phyloP scores from a whole-genome alignment of 805 yeast genomes.

The Lachancea kluyveri region DNA sequence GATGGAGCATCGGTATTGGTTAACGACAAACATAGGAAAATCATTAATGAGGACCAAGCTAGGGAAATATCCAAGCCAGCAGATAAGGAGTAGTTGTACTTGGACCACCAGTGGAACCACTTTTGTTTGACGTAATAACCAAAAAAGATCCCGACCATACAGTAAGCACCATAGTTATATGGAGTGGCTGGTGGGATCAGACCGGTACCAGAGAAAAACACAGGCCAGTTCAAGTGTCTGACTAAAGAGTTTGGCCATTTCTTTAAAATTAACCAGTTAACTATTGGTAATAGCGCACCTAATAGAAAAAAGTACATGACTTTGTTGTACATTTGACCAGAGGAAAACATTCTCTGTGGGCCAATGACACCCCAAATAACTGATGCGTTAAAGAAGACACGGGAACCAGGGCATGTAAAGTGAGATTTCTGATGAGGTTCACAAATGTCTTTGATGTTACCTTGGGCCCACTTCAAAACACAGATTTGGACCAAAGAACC shows the following conservation, averaged over 20 bases:
- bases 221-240: slow-evolving; percentile 53
- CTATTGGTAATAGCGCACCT: slow-evolving; percentile 43
- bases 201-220: slow-evolving; percentile 47
- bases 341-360: slow-evolving; percentile 47
- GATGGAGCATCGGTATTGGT: slow-evolving; percentile 32
- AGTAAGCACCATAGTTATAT: slow-evolving; percentile 51
- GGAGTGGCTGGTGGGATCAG: slow-evolving; percentile 64
- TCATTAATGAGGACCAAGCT: slow-evolving; percentile 52
- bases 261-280: slow-evolving; percentile 33
- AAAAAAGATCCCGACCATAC: slow-evolving; percentile 47
- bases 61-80: slow-evolving; percentile 63
- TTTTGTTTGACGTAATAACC: slow-evolving; percentile 49
- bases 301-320: slow-evolving; percentile 53
- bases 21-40: slow-evolving; percentile 45
- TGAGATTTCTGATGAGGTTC: slow-evolving; percentile 33
- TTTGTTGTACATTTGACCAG: slow-evolving; percentile 43
- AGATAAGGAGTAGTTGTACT: slow-evolving; percentile 59
- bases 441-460: slow-evolving; percentile 37
- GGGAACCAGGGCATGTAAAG: slow-evolving; percentile 41
- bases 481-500: slow-evolving; percentile 37
- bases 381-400: slow-evolving; percentile 46
- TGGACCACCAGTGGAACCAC: slow-evolving; percentile 67
- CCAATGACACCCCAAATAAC: slow-evolving; percentile 60
- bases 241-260: slow-evolving; percentile 34
- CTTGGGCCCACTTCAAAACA: slow-evolving; percentile 36